phyloP scores from a whole-genome alignment of 2,329 filamentous ascomycete genomes.

The Cladobotryum mycophilum region DNA sequence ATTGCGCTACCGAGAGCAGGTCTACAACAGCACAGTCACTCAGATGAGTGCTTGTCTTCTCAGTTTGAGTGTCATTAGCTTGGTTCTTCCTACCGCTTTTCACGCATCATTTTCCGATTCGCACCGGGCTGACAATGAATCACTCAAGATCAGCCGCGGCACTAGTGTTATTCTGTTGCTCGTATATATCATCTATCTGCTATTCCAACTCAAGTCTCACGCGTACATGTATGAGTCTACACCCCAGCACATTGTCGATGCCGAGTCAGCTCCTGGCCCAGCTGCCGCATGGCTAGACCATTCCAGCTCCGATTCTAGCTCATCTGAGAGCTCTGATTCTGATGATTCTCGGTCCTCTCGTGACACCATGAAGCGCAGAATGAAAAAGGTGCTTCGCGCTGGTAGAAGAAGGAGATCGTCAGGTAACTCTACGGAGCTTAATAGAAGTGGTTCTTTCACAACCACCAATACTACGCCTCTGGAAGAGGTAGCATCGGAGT shows the following conservation, averaged over 20 bases:
- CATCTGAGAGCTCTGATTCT: constrained; percentile 62
- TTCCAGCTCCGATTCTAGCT: constrained; percentile 50
- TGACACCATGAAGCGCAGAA: constrained; percentile 64
- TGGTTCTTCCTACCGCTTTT: constrained; percentile 84
- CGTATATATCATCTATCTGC: constrained; percentile 75
- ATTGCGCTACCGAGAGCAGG: constrained; percentile 80
- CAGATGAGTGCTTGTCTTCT: constrained; percentile 94
- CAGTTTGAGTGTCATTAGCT: constrained; percentile 82
- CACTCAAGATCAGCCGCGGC: constrained; percentile 79
- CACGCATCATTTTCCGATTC: constrained; percentile 73
- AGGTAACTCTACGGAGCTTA: constrained; percentile 56
- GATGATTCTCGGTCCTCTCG: constrained; percentile 52
- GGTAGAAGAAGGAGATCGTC: constrained; percentile 73
- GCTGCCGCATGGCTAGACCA: constrained; percentile 75
- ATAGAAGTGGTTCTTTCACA: constrained; percentile 37
- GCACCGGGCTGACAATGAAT: constrained; percentile 58
- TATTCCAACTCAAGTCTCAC: constrained; percentile 90
- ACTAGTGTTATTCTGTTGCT: constrained; percentile 79
- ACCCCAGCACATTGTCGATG: constrained; percentile 86
- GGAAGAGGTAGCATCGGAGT: constrained; percentile 35
- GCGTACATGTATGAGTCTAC: constrained; percentile 89
- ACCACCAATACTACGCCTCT: constrained; percentile 26
- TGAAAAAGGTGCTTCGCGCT: constrained; percentile 68
- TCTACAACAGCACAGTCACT: constrained; percentile 92
- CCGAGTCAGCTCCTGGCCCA: constrained; percentile 80